These are phyloP conservation scores for Lichenothelia convexa DNA, from an alignment of 495 filamentous ascomycete species.

Conservation along the genomic window DNA sequence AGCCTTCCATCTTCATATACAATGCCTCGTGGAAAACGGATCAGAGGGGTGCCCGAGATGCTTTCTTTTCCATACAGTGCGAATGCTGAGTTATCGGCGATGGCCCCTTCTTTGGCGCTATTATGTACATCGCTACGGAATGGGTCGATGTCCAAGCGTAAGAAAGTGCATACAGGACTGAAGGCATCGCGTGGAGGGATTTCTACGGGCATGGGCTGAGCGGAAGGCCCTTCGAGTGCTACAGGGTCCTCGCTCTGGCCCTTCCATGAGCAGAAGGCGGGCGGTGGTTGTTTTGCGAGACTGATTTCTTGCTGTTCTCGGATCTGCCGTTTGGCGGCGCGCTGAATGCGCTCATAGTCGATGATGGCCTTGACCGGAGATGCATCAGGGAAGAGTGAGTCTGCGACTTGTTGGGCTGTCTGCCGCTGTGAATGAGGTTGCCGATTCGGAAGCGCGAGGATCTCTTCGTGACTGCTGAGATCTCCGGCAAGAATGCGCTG, in stretches of 20 bases:
- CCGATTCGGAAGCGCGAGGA: neutral
- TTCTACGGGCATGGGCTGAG: conserved; percentile 16
- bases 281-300: conserved; percentile 8
- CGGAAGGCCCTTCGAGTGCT: conserved; percentile 9
- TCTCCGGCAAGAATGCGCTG: no score
- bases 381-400: neutral
- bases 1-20: conserved; percentile 16
- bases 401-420: neutral
- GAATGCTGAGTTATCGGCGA: conserved; percentile 2
- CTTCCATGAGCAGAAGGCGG: no score
- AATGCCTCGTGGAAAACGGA: conserved; percentile 18
- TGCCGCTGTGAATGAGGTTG: neutral
- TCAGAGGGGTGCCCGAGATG: conserved; percentile 9
- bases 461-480: no score
- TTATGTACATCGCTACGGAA: no score
- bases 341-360: conserved; percentile 12
- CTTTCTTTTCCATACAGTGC: conserved; percentile 12
- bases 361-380: conserved; percentile 6
- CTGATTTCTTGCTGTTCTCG: conserved; percentile 6
- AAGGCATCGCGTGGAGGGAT: conserved; percentile 11
- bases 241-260: conserved; percentile 7
- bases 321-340: conserved; percentile 9
- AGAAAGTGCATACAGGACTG: conserved; percentile 15
- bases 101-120: conserved; percentile 2
- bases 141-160: conserved; percentile 6